phyloP scores from a whole-genome alignment of 2,329 filamentous ascomycete genomes.

The Colletotrichum cuscutae region DNA sequence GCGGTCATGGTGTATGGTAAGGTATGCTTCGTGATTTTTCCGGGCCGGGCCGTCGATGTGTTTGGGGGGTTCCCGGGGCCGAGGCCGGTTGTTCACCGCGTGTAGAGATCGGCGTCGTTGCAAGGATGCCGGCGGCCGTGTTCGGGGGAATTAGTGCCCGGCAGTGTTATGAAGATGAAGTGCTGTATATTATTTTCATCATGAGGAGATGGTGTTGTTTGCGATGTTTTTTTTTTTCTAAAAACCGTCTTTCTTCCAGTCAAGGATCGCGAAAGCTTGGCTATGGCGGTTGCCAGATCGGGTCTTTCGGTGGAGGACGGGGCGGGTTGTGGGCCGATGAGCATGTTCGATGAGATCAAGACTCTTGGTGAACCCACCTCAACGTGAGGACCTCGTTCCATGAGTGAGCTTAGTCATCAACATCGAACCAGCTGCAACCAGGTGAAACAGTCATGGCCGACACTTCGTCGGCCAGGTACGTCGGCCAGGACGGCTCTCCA shows the following conservation, averaged over 20 bases:
- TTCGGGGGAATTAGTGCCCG: too few species aligned
- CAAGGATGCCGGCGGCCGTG: too few species aligned
- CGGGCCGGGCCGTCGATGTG: neutral
- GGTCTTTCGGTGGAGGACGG: slow-evolving; percentile 10
- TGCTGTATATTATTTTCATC: neutral
- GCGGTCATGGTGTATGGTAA: too few species aligned
- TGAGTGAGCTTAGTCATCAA: neutral
- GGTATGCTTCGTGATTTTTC: neutral
- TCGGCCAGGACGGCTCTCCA: neutral
- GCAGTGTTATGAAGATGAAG: too few species aligned
- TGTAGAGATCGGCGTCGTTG: too few species aligned
- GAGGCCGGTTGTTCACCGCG: neutral
- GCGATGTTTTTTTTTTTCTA: neutral
- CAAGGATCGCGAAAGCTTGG: slow-evolving; percentile 12
- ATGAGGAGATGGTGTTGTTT: neutral
- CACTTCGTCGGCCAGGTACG: too few species aligned
- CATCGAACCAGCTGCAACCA: too few species aligned
- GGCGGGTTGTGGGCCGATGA: slow-evolving; percentile 28
- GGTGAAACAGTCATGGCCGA: neutral
- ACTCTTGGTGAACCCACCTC: neutral
- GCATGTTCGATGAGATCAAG: slow-evolving; percentile 31
- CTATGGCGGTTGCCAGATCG: slow-evolving; percentile 7
- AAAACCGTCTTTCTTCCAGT: neutral
- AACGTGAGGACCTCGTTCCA: neutral
- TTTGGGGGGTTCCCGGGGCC: too few species aligned